phyloP scores from a whole-genome alignment of 2,329 filamentous ascomycete species.

The Hypoxylon sp. region DNA sequence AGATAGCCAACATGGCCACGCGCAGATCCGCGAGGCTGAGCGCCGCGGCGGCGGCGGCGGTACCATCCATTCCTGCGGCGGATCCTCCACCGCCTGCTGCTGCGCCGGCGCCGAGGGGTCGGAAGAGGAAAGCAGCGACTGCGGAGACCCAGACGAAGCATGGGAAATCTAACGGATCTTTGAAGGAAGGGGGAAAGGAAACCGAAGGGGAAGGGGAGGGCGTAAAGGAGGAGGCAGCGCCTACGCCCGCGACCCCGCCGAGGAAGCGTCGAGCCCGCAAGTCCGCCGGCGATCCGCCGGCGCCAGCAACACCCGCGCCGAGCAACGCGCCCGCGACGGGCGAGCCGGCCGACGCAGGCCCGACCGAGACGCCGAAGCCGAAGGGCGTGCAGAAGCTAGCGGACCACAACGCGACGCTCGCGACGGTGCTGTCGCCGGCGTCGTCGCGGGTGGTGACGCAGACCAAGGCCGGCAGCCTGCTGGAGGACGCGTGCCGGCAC shows the following conservation, averaged over 20 bases:
- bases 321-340: slow-evolving; percentile 53
- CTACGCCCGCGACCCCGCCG: slow-evolving; percentile 44
- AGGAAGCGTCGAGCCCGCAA: slow-evolving; percentile 41
- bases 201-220: slow-evolving; percentile 14
- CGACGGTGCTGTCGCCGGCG: slow-evolving; percentile 74
- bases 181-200: slow-evolving; percentile 4
- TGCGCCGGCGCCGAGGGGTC: slow-evolving; percentile 47
- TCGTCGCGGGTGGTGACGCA: slow-evolving; percentile 66
- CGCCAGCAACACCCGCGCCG: slow-evolving; percentile 58
- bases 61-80: slow-evolving; percentile 27
- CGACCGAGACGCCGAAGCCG: slow-evolving; percentile 50
- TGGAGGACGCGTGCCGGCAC: slow-evolving; percentile 78
- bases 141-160: slow-evolving; percentile 15
- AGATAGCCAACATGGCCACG: slow-evolving; percentile 42
- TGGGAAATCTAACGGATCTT: not conserved
- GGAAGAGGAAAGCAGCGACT: slow-evolving; percentile 38
- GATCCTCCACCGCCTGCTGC: slow-evolving; percentile 32
- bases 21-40: slow-evolving; percentile 44
- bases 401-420: slow-evolving; percentile 71
- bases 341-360: slow-evolving; percentile 38
- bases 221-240: too few species aligned
- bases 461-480: slow-evolving; percentile 68
- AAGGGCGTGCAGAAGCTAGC: slow-evolving; percentile 63
- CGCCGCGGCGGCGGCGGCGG: slow-evolving; percentile 39
- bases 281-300: slow-evolving; percentile 42